phyloP scores from a whole-genome alignment of 2,329 filamentous ascomycete species.

The Cercospora sp. region DNA sequence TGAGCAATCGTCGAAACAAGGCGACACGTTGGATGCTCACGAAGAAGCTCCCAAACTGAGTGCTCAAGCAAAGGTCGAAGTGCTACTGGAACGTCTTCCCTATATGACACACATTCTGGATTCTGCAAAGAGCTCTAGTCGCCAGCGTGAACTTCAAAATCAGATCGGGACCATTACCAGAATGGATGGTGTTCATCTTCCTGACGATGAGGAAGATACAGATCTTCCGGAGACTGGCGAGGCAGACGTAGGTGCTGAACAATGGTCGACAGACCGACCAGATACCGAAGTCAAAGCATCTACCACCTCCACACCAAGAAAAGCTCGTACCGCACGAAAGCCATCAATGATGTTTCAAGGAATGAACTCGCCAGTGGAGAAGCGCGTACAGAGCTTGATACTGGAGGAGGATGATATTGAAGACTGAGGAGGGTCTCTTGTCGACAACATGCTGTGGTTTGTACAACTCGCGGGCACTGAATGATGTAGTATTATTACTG shows the following conservation, averaged over 20 bases:
- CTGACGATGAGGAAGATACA: slow-evolving; percentile 27
- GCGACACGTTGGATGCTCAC: background rate
- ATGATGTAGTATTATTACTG: background rate
- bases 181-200: slow-evolving; percentile 41
- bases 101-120: slow-evolving; percentile 71
- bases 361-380: slow-evolving; percentile 31
- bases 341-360: slow-evolving; percentile 24
- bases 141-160: slow-evolving; percentile 51
- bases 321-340: slow-evolving; percentile 16
- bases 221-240: slow-evolving; percentile 37
- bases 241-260: slow-evolving; percentile 33
- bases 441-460: background rate
- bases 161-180: slow-evolving; percentile 68
- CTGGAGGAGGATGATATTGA: slow-evolving; percentile 53
- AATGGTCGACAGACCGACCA: slow-evolving; percentile 49
- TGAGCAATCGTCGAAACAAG: background rate
- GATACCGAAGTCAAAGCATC: slow-evolving; percentile 24
- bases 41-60: slow-evolving; percentile 16
- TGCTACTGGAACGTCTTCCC: slow-evolving; percentile 82
- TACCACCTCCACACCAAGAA: slow-evolving; percentile 15
- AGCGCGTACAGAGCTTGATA: slow-evolving; percentile 42
- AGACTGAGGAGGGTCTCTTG: slow-evolving; percentile 36
- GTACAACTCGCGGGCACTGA: background rate
- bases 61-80: slow-evolving; percentile 63
- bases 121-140: slow-evolving; percentile 28